Evolutionary conservation across 1,284 basidiomycete species (phyloP), one percentile per base, ranked within the genome.

Genomic region (Ganoderma multipileum): DNA sequence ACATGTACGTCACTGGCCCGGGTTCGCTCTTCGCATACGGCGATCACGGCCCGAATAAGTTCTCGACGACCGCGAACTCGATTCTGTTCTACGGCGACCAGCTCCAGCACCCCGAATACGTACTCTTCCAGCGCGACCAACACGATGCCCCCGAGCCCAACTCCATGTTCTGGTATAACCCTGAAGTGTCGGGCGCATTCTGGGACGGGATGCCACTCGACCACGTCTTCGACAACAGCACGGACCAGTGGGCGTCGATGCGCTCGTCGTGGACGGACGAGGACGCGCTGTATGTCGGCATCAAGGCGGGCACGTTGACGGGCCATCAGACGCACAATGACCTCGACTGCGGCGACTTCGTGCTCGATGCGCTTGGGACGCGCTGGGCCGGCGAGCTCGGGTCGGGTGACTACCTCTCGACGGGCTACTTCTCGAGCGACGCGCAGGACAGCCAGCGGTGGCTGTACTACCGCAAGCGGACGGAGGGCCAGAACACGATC

Each of bases 161-260:
- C 88, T 91, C 90, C 76, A 97, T 99, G 95, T 97, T 99, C 85
- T 99, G 96, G 95, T 99, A 99, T 81, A 87, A 98, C 79, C 90
- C 96, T 11, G 84, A 88, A 7, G 87, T 91, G 60, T 82, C 85
- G 28, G 97, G 97, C 68, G 95, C 95, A 61, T 99, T 93, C 87
- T 99, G 96, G 96, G 90, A 96, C 78, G 91, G 90, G 60, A 81
- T 93, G 55, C 79, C 92, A 2, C 87, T 99, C 61, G 97, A 99
- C 83, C 84, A 87, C 72, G 90, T 91, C 84, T 99, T 96, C 81
- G 84, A 89, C 76, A 87, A 91, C 74, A 76, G 75, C 33, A 80
- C 87, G 54, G 90, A 92, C 74, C 91, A 93, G 74, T 99, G 97
- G 97, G 92, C 85, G 20, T 91, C 95, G 41, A 98, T 96, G 90